A percentile compares a stretch with the other conserved stretches of the same genome.
phyloP scores from a whole-genome alignment of 352 stramenopile species.

The Phytophthora pinifolia region DNA sequence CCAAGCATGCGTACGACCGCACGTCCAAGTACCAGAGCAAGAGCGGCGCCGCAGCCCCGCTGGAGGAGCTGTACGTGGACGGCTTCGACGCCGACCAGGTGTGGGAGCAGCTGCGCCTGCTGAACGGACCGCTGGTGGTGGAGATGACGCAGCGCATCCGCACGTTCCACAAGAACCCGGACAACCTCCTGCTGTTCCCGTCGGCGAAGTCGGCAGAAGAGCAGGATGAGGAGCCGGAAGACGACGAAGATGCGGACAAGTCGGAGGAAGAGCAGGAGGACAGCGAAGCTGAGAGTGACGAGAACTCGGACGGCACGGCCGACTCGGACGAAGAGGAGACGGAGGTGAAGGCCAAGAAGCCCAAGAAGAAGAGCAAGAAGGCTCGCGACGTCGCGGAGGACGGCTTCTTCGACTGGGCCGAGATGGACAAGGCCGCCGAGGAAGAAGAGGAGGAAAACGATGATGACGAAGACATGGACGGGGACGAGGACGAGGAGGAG shows the following conservation, averaged over 20 bases:
- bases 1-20: conserved; percentile 82
- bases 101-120: conserved; percentile 84
- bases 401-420: conserved; percentile 87
- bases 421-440: conserved; percentile 85
- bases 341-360: conserved; percentile 37
- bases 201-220: conserved; percentile 43
- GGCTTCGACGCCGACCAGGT: conserved; percentile 85
- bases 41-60: conserved; percentile 35
- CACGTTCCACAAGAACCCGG: conserved; percentile 59
- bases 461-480: conserved; percentile 28
- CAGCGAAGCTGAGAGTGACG: conserved; percentile 27
- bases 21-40: conserved; percentile 63
- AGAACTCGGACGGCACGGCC: conserved; percentile 20
- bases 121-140: conserved; percentile 70
- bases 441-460: conserved; percentile 56
- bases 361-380: conserved; percentile 56
- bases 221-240: conserved; percentile 23
- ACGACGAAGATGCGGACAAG: conserved; percentile 27
- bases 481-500: conserved; percentile 40
- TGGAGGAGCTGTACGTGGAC: conserved; percentile 82
- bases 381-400: conserved; percentile 70
- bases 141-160: conserved; percentile 77
- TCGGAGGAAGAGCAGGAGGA: conserved; percentile 28
- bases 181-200: conserved; percentile 59
- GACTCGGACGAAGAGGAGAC: conserved; percentile 32